A percentile compares a stretch with the other conserved stretches of the same genome.
These are phyloP conservation scores for Suillus brevipes DNA, from an alignment of 768 basidiomycete species.

Conservation along the genomic window DNA sequence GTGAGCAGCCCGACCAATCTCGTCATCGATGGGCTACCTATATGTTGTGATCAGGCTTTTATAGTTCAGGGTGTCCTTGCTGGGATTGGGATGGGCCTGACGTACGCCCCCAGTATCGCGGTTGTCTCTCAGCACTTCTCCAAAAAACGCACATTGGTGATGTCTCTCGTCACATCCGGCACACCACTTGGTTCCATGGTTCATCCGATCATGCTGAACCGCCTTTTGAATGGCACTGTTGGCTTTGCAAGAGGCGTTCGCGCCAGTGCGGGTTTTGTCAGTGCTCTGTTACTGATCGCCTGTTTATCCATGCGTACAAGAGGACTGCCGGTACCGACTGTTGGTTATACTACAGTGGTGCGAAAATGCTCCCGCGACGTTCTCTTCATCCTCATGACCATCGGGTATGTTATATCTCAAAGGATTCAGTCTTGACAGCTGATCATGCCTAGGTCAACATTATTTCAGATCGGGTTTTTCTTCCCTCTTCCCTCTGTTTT, in stretches of 20 bases:
- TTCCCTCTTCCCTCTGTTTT: background rate
- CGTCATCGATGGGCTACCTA: background rate
- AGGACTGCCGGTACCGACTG: background rate
- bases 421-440: background rate
- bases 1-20: slow-evolving; percentile 15
- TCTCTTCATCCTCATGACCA: background rate
- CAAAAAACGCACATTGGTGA: background rate
- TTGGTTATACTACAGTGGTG: background rate
- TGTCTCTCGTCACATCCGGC: background rate
- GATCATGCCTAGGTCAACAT: background rate
- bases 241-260: background rate
- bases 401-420: background rate
- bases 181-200: background rate
- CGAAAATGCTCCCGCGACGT: background rate
- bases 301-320: background rate
- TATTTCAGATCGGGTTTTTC: background rate
- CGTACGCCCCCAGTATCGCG: background rate
- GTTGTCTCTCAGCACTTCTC: background rate
- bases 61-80: background rate
- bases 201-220: background rate
- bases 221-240: background rate
- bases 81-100: background rate
- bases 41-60: background rate
- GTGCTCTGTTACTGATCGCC: background rate
- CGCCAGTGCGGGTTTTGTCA: background rate